A percentile compares a stretch with the other conserved stretches of the same genome.
These are phyloP conservation scores for Cubamyces lactineus DNA, from an alignment of 768 basidiomycete genomes.

Conservation along the genomic window DNA sequence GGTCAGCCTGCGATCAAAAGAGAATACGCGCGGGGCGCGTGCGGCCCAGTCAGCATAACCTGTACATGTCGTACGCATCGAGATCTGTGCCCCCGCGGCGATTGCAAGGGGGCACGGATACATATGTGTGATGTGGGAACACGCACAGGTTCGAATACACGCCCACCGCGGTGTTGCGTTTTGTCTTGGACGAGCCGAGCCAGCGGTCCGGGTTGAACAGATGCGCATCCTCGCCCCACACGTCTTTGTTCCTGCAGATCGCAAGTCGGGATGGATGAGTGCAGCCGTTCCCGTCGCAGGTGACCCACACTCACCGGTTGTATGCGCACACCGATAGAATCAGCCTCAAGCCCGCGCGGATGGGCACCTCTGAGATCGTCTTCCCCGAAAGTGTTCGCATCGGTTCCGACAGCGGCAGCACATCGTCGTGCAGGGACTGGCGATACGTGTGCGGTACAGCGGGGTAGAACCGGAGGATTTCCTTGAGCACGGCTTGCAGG, in stretches of 20 bases:
- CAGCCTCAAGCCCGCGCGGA: slow-evolving; percentile 55
- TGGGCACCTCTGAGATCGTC: slow-evolving; percentile 44
- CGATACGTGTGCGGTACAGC: slow-evolving; percentile 58
- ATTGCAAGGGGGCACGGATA: neutral
- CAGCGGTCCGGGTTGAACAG: slow-evolving; percentile 37
- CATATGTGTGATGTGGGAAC: neutral
- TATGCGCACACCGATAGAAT: slow-evolving; percentile 58
- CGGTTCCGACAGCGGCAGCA: slow-evolving; percentile 61
- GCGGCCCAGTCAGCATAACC: too few species aligned
- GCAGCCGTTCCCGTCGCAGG: too few species aligned
- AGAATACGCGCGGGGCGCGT: too few species aligned
- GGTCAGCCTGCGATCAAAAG: slow-evolving; percentile 23
- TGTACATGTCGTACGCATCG: too few species aligned
- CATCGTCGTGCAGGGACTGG: slow-evolving; percentile 52
- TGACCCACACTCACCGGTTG: slow-evolving; percentile 45
- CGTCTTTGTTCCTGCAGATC: slow-evolving; percentile 29
- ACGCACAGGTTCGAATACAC: slow-evolving; percentile 54
- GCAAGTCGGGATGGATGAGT: neutral
- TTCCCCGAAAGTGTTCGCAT: slow-evolving; percentile 51
- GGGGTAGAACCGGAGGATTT: slow-evolving; percentile 57
- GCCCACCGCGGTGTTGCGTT: slow-evolving; percentile 45
- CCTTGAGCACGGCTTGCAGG: slow-evolving; percentile 54
- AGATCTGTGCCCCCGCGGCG: neutral
- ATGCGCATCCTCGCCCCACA: slow-evolving; percentile 38
- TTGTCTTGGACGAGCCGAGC: slow-evolving; percentile 27